These are phyloP conservation scores for Neopestalotiopsis sp. DNA, from an alignment of 2,329 filamentous ascomycete genomes.

Conservation along the genomic window DNA sequence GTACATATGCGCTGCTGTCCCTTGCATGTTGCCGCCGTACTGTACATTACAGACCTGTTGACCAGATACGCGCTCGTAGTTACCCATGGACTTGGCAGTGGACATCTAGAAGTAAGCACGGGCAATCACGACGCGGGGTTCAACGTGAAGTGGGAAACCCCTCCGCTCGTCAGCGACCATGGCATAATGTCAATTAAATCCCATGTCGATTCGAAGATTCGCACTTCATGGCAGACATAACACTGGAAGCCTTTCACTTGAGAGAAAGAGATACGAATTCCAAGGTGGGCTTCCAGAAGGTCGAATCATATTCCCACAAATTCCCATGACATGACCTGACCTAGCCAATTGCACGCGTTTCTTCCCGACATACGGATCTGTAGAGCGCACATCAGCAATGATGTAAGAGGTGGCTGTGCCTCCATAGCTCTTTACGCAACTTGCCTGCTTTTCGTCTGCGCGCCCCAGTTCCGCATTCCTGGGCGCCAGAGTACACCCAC, in stretches of 20 bases:
- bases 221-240: too few relatives aligned
- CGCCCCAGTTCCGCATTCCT: too few relatives aligned
- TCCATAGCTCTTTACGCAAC: neutral
- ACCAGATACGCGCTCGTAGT: neutral
- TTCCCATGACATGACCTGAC: neutral
- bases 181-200: too few relatives aligned
- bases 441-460: too few relatives aligned
- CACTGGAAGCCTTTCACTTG: neutral
- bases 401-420: constrained; percentile 1
- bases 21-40: neutral
- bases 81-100: neutral
- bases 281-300: neutral
- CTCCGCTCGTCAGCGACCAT: too few relatives aligned
- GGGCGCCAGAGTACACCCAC: too few relatives aligned
- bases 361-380: neutral
- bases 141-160: too few relatives aligned
- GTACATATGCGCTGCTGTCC: neutral
- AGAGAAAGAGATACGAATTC: neutral
- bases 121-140: neutral
- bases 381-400: neutral
- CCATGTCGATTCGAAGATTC: too few relatives aligned
- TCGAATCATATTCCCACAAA: neutral
- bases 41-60: too few relatives aligned
- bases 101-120: too few relatives aligned
- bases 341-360: neutral